phyloP scores from a whole-genome alignment of 2,329 filamentous ascomycete species.

The Pseudogymnoascus sp. region DNA sequence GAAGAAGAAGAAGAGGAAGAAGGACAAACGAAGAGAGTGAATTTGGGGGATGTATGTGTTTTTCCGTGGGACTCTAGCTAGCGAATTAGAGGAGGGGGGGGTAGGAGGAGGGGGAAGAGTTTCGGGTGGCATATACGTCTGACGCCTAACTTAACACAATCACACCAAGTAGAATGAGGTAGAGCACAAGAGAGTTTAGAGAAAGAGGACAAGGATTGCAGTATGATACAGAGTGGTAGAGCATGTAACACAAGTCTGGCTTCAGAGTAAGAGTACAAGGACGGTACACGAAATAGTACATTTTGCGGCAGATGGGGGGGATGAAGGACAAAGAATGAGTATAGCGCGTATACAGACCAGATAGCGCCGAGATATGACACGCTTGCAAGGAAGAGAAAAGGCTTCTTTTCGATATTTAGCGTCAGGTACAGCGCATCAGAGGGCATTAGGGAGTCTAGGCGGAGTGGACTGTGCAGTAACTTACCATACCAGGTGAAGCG shows the following conservation, averaged over 20 bases:
- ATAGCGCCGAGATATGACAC: background rate
- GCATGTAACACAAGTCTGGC: background rate
- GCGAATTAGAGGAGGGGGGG: background rate
- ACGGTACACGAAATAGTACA: background rate
- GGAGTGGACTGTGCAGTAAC: background rate
- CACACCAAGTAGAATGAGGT: slow-evolving; percentile 4
- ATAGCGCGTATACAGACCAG: background rate
- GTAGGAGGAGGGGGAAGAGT: background rate
- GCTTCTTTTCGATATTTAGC: background rate
- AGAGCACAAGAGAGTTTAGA: background rate
- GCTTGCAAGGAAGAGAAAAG: background rate
- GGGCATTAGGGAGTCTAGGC: background rate
- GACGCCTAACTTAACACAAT: background rate
- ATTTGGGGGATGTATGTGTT: background rate
- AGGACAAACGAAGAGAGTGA: background rate
- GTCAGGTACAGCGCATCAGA: slow-evolving; percentile 3
- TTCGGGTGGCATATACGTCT: background rate
- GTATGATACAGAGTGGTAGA: background rate
- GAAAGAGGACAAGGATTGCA: background rate
- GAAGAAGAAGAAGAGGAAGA: slow-evolving; percentile 3
- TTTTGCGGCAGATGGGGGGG: background rate
- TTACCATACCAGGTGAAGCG: no score
- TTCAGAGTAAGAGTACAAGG: background rate
- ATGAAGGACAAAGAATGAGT: background rate
- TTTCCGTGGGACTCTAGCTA: background rate